phyloP scores from a whole-genome alignment of 2,329 filamentous ascomycete genomes.

The Cyclaneusma minus region DNA sequence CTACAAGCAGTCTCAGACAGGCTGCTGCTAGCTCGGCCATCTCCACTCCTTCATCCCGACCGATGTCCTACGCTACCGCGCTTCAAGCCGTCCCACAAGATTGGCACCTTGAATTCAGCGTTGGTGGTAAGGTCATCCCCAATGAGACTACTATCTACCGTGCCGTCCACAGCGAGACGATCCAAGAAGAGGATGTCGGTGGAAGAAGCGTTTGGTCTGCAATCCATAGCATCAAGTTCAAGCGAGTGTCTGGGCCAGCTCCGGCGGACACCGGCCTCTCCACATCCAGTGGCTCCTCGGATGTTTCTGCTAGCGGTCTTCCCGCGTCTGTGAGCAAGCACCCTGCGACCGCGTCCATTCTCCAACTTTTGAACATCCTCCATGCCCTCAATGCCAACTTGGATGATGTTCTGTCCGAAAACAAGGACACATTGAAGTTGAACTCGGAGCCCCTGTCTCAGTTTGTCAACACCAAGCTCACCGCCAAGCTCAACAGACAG shows the following conservation, averaged over 20 bases:
- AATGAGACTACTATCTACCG: slow-evolving; percentile 95
- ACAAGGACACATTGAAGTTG: slow-evolving; percentile 53
- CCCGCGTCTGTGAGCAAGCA: slow-evolving; percentile 72
- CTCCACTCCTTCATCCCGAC: slow-evolving; percentile 37
- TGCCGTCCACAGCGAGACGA: slow-evolving; percentile 54
- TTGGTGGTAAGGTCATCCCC: slow-evolving; percentile 68
- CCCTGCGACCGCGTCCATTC: slow-evolving; percentile 71
- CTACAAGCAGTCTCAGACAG: slow-evolving; percentile 14
- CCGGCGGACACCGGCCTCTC: slow-evolving; percentile 56
- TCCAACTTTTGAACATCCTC: slow-evolving; percentile 75
- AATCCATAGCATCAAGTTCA: slow-evolving; percentile 84
- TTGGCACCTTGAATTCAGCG: slow-evolving; percentile 93
- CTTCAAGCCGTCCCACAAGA: slow-evolving; percentile 71
- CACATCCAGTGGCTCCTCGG: slow-evolving; percentile 31
- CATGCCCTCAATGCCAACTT: slow-evolving; percentile 89
- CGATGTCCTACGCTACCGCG: slow-evolving; percentile 72
- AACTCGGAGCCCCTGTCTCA: slow-evolving; percentile 76
- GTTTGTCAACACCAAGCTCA: slow-evolving; percentile 97
- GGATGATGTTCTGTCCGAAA: slow-evolving; percentile 74
- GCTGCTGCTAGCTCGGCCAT: slow-evolving; percentile 20
- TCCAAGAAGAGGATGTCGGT: slow-evolving; percentile 45
- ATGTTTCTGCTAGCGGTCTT: slow-evolving; percentile 42
- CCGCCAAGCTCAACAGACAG: slow-evolving; percentile 92
- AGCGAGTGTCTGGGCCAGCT: slow-evolving; percentile 68
- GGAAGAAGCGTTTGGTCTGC: slow-evolving; percentile 77